phyloP scores from a whole-genome alignment of 2,329 filamentous ascomycete genomes.

The Didymella pomorum region DNA sequence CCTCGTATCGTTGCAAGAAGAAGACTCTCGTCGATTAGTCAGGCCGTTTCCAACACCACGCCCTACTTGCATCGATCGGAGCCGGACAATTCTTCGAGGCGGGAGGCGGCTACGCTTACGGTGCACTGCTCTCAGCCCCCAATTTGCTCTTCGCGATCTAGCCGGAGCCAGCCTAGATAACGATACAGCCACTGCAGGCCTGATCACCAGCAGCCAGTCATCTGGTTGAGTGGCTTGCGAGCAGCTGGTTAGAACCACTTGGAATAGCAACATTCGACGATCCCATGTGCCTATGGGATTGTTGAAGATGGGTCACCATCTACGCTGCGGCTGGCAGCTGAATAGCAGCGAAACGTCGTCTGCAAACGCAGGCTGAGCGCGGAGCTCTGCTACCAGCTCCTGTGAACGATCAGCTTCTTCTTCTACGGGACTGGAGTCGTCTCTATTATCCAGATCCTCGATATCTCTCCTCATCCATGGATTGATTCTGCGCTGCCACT shows the following conservation, averaged over 20 bases:
- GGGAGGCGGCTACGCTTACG: constrained; percentile 2
- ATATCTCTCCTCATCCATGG: background rate
- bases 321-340: background rate
- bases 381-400: background rate
- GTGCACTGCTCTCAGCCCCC: constrained; percentile 14
- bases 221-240: constrained; percentile 7
- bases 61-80: background rate
- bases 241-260: background rate
- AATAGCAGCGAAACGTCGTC: background rate
- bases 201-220: constrained; percentile 8
- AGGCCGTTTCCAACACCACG: background rate
- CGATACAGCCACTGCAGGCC: constrained; percentile 4
- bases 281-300: background rate
- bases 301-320: constrained; percentile 9
- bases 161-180: constrained; percentile 13
- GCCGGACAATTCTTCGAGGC: background rate
- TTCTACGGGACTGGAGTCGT: background rate
- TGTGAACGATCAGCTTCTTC: background rate
- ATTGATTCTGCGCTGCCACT: background rate
- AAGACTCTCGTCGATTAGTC: background rate
- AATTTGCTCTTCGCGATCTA: constrained; percentile 7
- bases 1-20: background rate
- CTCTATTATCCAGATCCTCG: background rate
- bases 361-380: background rate
- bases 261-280: constrained; percentile 8